Conservation (phyloP, 805 yeast genomes). For the Limtongozyma cylindracea region DNA sequence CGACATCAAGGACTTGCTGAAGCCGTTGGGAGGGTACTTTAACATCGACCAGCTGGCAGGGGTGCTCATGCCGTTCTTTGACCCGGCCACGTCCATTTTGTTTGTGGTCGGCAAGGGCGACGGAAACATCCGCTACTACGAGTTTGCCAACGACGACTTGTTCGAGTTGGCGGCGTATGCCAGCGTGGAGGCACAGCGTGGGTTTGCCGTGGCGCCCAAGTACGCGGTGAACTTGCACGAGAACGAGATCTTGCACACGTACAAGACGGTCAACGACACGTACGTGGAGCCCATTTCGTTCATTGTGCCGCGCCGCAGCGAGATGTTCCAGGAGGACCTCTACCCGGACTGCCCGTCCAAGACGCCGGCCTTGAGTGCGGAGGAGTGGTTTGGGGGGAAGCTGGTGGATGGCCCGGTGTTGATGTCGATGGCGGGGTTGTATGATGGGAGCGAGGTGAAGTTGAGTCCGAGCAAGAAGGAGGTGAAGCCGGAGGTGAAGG, state of each 20-base stretch:
- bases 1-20: slow-evolving; percentile 51
- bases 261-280: slow-evolving; percentile 71
- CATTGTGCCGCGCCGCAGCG: slow-evolving; percentile 83
- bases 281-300: slow-evolving; percentile 80
- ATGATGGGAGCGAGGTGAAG: slow-evolving; percentile 44
- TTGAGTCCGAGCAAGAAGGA: slow-evolving; percentile 6
- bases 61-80: slow-evolving; percentile 77
- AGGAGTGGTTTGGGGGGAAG: slow-evolving; percentile 63
- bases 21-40: slow-evolving; percentile 71
- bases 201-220: slow-evolving; percentile 79
- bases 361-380: slow-evolving; percentile 54
- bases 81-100: slow-evolving; percentile 52
- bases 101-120: slow-evolving; percentile 96
- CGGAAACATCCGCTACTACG: slow-evolving; percentile 88
- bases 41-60: slow-evolving; percentile 83
- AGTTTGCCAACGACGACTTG: slow-evolving; percentile 64
- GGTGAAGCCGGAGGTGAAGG: slow-evolving; percentile 6
- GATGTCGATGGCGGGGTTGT: slow-evolving; percentile 49
- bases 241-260: slow-evolving; percentile 64
- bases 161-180: slow-evolving; percentile 72
- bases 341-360: slow-evolving; percentile 78
- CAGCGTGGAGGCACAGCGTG: slow-evolving; percentile 87
- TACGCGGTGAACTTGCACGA: slow-evolving; percentile 53
- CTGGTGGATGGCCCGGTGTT: slow-evolving; percentile 64
- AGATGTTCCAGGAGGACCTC: slow-evolving; percentile 77